phyloP scores from a whole-genome alignment of 495 filamentous ascomycete species.

The Letharia lupina region DNA sequence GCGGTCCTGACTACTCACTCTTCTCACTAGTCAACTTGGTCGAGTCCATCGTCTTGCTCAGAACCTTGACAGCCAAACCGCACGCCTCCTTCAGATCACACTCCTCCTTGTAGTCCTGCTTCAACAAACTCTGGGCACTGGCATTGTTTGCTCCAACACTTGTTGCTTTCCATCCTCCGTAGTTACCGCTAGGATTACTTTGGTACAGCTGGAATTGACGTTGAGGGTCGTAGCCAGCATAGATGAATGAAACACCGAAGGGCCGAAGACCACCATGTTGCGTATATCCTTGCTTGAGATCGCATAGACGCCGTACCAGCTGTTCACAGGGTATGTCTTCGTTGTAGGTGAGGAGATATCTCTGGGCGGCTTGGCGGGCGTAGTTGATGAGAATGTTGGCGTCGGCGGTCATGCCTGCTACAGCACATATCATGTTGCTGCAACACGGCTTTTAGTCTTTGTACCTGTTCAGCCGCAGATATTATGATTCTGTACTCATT shows the following conservation, averaged over 20 bases:
- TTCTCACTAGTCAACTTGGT: slow-evolving; percentile 98
- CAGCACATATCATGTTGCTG: slow-evolving; percentile 99
- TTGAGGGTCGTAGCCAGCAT: slow-evolving; percentile 91
- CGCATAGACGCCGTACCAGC: slow-evolving; percentile 91
- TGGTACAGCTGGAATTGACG: slow-evolving; percentile 98
- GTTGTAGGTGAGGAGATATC: slow-evolving; percentile 97
- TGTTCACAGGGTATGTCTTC: slow-evolving; percentile 99
- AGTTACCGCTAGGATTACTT: slow-evolving; percentile 99
- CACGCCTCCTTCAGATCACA: slow-evolving; percentile 93
- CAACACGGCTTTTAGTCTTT: slow-evolving; percentile 1
- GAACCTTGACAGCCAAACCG: slow-evolving; percentile 93
- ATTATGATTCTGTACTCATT: slow-evolving; percentile 67
- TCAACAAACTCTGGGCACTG: slow-evolving; percentile 91
- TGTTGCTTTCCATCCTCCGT: slow-evolving; percentile 98
- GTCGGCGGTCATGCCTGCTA: slow-evolving; percentile 98
- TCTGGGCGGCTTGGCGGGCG: slow-evolving; percentile 91
- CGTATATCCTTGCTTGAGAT: slow-evolving; percentile 98
- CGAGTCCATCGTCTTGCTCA: slow-evolving; percentile 99
- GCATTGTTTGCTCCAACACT: slow-evolving; percentile 97
- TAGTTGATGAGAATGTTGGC: slow-evolving; percentile 99
- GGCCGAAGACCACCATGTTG: slow-evolving; percentile 96
- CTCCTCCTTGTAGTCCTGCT: slow-evolving; percentile 99
- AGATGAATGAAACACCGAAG: slow-evolving; percentile 99
- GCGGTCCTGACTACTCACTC: slow-evolving; percentile 50
- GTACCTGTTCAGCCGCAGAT: neutral